Evolutionary conservation across 352 stramenopile genomes (phyloP).

Genomic region (Phytophthora podocarpi): DNA sequence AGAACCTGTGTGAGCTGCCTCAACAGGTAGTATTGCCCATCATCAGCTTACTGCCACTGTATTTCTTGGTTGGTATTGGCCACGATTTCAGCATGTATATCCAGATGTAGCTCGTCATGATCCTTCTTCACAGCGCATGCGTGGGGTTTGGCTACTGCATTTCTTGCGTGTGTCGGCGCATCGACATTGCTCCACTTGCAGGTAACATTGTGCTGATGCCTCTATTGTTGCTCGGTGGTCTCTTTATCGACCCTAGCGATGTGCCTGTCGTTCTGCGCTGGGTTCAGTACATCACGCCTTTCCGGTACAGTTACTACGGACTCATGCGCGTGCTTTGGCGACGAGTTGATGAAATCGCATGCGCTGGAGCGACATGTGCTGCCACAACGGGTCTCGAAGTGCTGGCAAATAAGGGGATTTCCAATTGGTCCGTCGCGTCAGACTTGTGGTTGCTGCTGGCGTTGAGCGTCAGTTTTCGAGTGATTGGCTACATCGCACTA

Average conservation of each 20-base stretch:
- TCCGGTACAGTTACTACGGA: conserved; percentile 57
- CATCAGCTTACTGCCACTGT: conserved; percentile 48
- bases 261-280: conserved; percentile 46
- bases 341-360: conserved; percentile 42
- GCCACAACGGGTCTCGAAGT: conserved; percentile 37
- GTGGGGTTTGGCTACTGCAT: conserved; percentile 57
- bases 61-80: conserved; percentile 55
- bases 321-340: conserved; percentile 57
- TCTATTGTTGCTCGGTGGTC: conserved; percentile 51
- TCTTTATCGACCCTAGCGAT: conserved; percentile 51
- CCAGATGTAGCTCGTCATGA: conserved; percentile 46
- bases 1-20: conserved; percentile 62
- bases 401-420: conserved; percentile 40
- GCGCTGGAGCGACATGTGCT: conserved; percentile 26
- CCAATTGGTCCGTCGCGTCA: conserved; percentile 23
- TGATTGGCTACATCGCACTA: conserved; percentile 36
- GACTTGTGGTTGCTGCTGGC: conserved; percentile 33
- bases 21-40: conserved; percentile 52
- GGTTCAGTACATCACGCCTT: conserved; percentile 57
- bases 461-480: conserved; percentile 38
- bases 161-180: conserved; percentile 41
- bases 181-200: conserved; percentile 48
- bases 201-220: conserved; percentile 47
- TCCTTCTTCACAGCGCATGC: conserved; percentile 44
- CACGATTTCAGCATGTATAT: conserved; percentile 46